Evolutionary conservation across 208 protist genomes (phyloP), one percentile per base, ranked within the genome.

Genomic region (Leishmania guyanensis): DNA sequence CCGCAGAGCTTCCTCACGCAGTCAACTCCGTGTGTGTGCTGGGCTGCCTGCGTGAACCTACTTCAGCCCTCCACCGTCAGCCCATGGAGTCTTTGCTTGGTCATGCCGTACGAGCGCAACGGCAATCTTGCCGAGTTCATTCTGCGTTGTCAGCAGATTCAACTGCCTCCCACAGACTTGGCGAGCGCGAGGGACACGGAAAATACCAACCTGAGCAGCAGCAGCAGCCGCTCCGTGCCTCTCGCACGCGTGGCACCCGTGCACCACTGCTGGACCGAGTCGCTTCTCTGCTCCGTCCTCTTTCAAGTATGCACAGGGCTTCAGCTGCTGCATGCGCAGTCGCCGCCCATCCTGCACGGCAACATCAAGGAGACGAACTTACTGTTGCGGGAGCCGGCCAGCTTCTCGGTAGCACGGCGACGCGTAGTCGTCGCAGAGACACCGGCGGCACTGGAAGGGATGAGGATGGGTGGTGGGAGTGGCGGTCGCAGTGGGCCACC

Each of bases 61-160:
- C 77, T 80, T 26, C 84, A 73, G 39, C 84, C 76, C n/a, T 36
- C 78, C 9, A 75, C 80, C 8, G 58, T 69, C 51, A 81, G 64
- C 39, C 60, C 80, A 64, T 85, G 82, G 86, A 85, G 83, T 50
- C 69, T 86, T 16, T 90, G 81, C 56, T 68, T 90, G 46, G 84
- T 86, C 3, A 88, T 88, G 84, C 84, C 82, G 46, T 83, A 86
- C 81, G 71, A 86, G 58, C 75, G 68, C 14, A 70, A 36, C 10
- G 87, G 84, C 20, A 77, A 90, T 60, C 73, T 88, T 14, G 51
- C 75, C 2, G 22, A 71, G 4, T 82, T 82, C 22, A 79, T 86
- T 56, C 51, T 16, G 17, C 74, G 75, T 16, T 68, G 68, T 20
- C 83, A 46, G 16, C 75, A 78, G 0, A 29, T 66, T 1, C 51